Evolutionary conservation across 495 filamentous ascomycete genomes (phyloP), one percentile per base, ranked within the genome.

Genomic region (Friedmanniomyces simplex): DNA sequence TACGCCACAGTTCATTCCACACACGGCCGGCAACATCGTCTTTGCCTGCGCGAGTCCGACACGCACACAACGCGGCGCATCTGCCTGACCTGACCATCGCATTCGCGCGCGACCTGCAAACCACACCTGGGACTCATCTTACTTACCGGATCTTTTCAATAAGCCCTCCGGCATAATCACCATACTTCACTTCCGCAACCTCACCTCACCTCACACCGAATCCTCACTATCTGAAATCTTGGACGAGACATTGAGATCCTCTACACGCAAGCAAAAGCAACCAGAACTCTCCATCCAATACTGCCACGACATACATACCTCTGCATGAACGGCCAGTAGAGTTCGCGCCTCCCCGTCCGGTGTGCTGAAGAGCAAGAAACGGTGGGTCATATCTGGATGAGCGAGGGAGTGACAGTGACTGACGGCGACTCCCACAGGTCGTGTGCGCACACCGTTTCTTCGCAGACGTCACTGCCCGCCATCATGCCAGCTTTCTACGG

Each of bases 271-370:
- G 25, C 5, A 46, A 28, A 54, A 41, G 36, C 14, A 22, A 24
- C 48, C 21, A 37, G 2, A n/a, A 30, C 53, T 16, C n/a, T 24
- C 21, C 41, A 50, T 8, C n/a, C 58, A 34, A 32, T 28, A 54
- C 42, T 10, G 16, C 4, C 12, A 36, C 18, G 3, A 47, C 25
- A 54, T 21, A 30, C 22, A 13, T 7, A 21, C 20, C 36, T 32
- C 21, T 48, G 60, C 60, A 63, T 63, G 60, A 59, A 25, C 59
- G 28, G 51, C n/a, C 60, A 59, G 46, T 59, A 59, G 41, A 30
- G 3, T 22, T 54, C 20, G 26, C 36, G 51, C 28, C 36, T 52
- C 37, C 54, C 54, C 32, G 20, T 55, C 47, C 49, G 45, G 48
- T 45, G 55, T 32, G 20, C 34, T 24, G 25, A 30, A 20, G 30